These are phyloP conservation scores for Eimeria praecox DNA, from an alignment of 169 alveolate species.

Conservation along the genomic window DNA sequence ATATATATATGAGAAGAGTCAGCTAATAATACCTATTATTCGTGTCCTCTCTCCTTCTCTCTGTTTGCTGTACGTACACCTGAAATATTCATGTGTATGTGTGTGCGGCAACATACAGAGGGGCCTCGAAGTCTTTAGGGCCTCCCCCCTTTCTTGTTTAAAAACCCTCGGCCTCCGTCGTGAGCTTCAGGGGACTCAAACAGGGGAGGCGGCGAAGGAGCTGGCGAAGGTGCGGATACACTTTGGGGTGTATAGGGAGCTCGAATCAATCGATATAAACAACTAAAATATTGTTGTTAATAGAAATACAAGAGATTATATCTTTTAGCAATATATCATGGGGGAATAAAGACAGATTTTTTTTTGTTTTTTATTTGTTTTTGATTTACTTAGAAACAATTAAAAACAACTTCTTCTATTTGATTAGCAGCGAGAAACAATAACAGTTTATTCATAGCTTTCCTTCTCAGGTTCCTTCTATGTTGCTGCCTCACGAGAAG, in stretches of 20 bases:
- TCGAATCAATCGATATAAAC: too few relatives aligned
- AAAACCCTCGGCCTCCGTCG: slow-evolving; percentile 32
- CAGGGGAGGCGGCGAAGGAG: slow-evolving; percentile 18
- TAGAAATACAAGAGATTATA: too few relatives aligned
- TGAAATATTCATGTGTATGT: background rate
- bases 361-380: too few relatives aligned
- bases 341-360: too few relatives aligned
- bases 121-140: slow-evolving; percentile 23
- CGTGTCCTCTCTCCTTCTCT: too few relatives aligned
- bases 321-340: too few relatives aligned
- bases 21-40: too few relatives aligned
- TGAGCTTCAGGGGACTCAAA: slow-evolving; percentile 5
- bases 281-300: too few relatives aligned
- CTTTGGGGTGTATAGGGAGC: background rate
- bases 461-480: slow-evolving; percentile 34
- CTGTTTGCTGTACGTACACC: background rate
- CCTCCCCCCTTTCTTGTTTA: background rate
- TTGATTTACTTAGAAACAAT: too few relatives aligned
- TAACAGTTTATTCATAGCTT: background rate
- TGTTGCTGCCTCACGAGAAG: slow-evolving; percentile 54
- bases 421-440: too few relatives aligned
- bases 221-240: slow-evolving; percentile 24
- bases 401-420: too few relatives aligned
- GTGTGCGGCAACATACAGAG: slow-evolving; percentile 3
- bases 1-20: too few relatives aligned